Evolutionary conservation across 768 basidiomycete species (phyloP), one percentile per base, ranked within the genome.

Genomic region (Lentinula sp.): DNA sequence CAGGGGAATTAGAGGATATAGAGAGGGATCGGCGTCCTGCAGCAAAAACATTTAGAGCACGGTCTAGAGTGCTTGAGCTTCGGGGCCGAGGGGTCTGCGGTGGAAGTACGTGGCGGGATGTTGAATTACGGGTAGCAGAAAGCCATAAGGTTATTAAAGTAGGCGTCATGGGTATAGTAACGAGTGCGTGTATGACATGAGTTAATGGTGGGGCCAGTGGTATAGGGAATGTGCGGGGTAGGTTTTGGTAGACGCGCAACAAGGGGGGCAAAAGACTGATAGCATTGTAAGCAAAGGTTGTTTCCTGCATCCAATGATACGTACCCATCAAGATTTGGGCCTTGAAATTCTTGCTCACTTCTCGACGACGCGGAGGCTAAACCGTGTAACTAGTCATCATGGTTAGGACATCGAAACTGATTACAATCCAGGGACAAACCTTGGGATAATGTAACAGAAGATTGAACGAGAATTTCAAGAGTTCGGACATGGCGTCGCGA

Each of bases 401-500:
- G 20, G 16, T 2, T 41, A 15, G 6, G 20, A 32, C 13, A 35
- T 23, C 12, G 12, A 2, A 23, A 23, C 36, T 36, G 37, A n/a
- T 16, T 12, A 12, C 13, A 28, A 12, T 57, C 16, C 9, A 12
- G 16, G 54, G 2, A 48, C 75, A 33, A 45, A 88, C 90, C 77
- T 87, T 91, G 5, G 92, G 92, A 73, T 92, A 94, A 69, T 90
- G 88, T 42, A 85, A 71, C 56, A 93, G 76, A 36, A 96, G 69
- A 70, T 96, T 95, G 73, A 92, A 95, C 3, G 83, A 77, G 52
- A 94, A 80, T 70, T 98, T 98, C 59, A 98, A 79, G 23, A 94
- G 70, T 71, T 98, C 95, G 3, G 83, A 81, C 76, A 90, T 80
- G 1, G 94, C 92, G 60, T 92, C 90, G 65, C 80, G 81, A 33